Evolutionary conservation across 257 asterid species (phyloP).

Genomic region (Salvia splendens): DNA sequence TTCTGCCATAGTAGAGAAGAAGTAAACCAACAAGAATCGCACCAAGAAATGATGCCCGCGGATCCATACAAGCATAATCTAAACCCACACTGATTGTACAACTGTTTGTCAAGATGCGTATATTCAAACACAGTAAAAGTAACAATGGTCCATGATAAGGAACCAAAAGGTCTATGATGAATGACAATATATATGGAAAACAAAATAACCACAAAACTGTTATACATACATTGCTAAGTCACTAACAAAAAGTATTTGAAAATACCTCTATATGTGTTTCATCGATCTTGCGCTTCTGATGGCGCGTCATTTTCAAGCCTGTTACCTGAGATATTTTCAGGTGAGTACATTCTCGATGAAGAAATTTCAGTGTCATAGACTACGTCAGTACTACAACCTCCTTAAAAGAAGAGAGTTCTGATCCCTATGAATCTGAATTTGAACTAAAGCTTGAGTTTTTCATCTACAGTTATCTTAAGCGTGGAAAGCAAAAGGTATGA

Average conservation of each 20-base stretch:
- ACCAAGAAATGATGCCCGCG: not conserved
- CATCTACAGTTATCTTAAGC: not conserved
- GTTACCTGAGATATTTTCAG: constrained; percentile 71
- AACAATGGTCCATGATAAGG: constrained; percentile 12
- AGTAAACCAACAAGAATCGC: constrained; percentile 14
- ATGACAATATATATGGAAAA: constrained; percentile 11
- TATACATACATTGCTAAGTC: not conserved
- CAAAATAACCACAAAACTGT: constrained; percentile 9
- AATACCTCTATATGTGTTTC: constrained; percentile 96
- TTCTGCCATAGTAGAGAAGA: not conserved
- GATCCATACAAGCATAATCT: not conserved
- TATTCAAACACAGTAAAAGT: not conserved
- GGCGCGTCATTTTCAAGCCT: constrained; percentile 97
- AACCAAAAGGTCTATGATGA: constrained; percentile 1
- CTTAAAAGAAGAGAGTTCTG: constrained; percentile 4
- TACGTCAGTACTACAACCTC: constrained; percentile 1
- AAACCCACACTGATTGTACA: not conserved
- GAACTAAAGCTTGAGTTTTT: not conserved
- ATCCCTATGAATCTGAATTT: not conserved
- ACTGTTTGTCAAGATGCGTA: not conserved
- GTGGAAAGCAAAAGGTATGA: constrained; percentile 7
- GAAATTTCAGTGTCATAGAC: not conserved
- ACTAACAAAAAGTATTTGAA: not conserved
- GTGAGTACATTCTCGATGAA: constrained; percentile 36
- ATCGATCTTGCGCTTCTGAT: constrained; percentile 96